Base-by-base conservation (phyloP, 352 stramenopile genomes). In the Globisporangium yorkense region DNA sequence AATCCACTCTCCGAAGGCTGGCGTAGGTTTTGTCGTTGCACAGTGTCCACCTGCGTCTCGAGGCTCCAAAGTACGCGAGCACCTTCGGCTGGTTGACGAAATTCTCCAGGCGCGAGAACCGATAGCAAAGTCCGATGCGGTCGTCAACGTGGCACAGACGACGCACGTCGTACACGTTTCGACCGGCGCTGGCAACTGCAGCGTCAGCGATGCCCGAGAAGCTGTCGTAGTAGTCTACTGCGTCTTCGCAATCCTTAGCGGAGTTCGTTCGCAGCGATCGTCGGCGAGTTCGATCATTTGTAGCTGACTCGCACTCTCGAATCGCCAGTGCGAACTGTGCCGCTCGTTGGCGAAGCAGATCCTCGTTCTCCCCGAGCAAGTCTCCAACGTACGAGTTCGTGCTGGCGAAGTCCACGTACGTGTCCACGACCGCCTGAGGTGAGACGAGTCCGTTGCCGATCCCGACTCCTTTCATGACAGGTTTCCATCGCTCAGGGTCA, bases 361-460 rank as follows among this genome's bases (percentile, higher is more conserved):
- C 20, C 39, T 68, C 53, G 6, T 58, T 55, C 15, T 40, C 18
- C 0, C 64, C 75, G 5, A 82, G 51, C 18, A 90, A 47, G 15
- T 86, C 60, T 49, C 62, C 71, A 13, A 53, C 63, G 54, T 85
- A 84, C 12, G 66, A 46, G 44, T 83, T 87, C 0, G 60, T 59
- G 39, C 56, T 52, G 6, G 73, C 72, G 57, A 86, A 92, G 1
- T 74, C 58, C 5, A 88, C 61, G 53, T 72, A 73, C 18, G 80
- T 84, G 41, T 84, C 59, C 24, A 75, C 60, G 35, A 77, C 62
- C 3, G 81, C 67, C 16, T 41, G 71, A 2, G 74, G 65, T 18
- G 84, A 93, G 18, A 89, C 80, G 6, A 90, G 67, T 0, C 84
- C 85, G 59, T 94, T 92, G 16, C 85, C 85, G 21, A 94, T 90